Evolutionary conservation across 306 rosid genomes (phyloP), one percentile per base, ranked within the genome.

Genomic region (Begonia masoniana): DNA sequence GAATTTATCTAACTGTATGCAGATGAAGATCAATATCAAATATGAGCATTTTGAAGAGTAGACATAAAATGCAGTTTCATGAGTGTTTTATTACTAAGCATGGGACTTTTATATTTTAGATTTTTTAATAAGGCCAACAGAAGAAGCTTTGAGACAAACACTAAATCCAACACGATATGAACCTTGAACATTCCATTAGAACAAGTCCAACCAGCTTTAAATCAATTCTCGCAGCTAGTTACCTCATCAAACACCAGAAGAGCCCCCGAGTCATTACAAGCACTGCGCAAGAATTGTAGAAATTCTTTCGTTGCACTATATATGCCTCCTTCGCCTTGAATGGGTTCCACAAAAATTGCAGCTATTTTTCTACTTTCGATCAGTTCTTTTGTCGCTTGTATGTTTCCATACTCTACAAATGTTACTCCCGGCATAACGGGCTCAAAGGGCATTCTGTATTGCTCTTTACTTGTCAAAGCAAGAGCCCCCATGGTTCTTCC

Each of bases 281-380:
- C 92, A 65, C 26, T 58, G 10, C 86, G 83, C 57, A 91, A 62
- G 56, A 74, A 74, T 64, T 73, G 72, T 46, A 91, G 57, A 66
- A 91, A 91, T 73, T 91, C 96, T 80, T 81, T 78, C 47, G 92
- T 80, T 16, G 94, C 86, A 70, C 92, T 71, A 62, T 83, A 71
- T 55, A 91, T 81, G 24, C 97, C 97, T 1, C 97, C 97, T 74
- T 91, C 97, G 50, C 97, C 97, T 69, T 91, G 97, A 23, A 91
- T 75, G 13, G 97, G 97, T 66, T 91, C 97, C 16, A 91, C 88
- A 43, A 91, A 91, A 56, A 91, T 88, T 0, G 86, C 97, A 0
- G 97, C 97, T 50, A 70, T 77, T 50, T 79, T 86, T 6, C 94
- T 82, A 21, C 50, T 67, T 50, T n/a, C 62, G 59, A 91, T 91